These are phyloP conservation scores for Lipomyces chichibuensis DNA, from an alignment of 805 yeast species.

Conservation along the genomic window DNA sequence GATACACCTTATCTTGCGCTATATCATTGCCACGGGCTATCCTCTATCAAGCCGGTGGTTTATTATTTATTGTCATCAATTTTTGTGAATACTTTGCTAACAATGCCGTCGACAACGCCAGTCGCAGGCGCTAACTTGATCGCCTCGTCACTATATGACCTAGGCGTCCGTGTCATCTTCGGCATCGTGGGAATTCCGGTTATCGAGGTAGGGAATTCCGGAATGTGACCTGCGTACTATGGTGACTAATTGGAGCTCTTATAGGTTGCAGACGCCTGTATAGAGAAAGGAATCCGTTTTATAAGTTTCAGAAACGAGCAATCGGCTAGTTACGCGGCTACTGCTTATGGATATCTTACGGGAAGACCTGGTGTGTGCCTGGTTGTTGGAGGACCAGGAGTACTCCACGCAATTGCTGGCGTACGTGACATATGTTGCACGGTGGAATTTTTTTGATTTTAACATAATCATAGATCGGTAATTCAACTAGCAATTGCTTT, in stretches of 20 bases:
- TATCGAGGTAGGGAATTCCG: conserved; percentile 52
- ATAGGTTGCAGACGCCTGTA: conserved; percentile 58
- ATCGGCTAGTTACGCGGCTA: conserved; percentile 75
- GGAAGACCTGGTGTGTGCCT: conserved; percentile 66
- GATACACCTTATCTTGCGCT: no score
- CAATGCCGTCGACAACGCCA: conserved; percentile 12
- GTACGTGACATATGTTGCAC: conserved; percentile 7
- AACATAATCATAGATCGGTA: conserved; percentile 48
- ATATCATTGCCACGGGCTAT: no score
- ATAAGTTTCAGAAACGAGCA: conserved; percentile 71
- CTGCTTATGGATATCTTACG: conserved; percentile 67
- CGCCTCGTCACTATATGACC: conserved; percentile 51
- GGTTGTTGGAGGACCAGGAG: conserved; percentile 78
- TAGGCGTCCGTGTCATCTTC: conserved; percentile 62
- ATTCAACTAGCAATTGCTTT: conserved; percentile 64
- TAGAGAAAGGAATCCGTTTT: conserved; percentile 58
- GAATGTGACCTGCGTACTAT: neutral
- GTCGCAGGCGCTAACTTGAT: conserved; percentile 47
- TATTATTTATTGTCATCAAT: neutral
- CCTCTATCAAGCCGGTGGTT: no score
- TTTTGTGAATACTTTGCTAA: neutral
- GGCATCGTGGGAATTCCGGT: conserved; percentile 79
- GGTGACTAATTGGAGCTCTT: neutral
- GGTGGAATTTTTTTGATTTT: neutral
- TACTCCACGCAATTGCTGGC: conserved; percentile 69